Percentiles rank a stretch among this genome's conserved stretches.
phyloP scores from a whole-genome alignment of 2,329 filamentous ascomycete genomes.

The Phialemonium atrogriseum region DNA sequence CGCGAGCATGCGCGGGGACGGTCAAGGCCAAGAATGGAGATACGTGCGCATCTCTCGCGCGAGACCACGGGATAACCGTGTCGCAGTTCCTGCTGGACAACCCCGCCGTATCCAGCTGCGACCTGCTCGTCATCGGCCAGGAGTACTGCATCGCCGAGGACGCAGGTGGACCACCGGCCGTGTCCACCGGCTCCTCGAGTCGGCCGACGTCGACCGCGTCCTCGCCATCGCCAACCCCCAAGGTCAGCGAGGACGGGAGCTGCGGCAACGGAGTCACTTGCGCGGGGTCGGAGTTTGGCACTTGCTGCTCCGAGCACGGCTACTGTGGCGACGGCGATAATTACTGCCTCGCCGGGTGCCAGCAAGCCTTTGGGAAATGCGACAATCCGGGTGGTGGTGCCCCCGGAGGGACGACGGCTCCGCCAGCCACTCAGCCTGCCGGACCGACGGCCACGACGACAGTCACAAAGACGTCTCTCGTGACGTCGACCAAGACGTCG shows the following conservation, averaged over 20 bases:
- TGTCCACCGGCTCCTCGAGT: no score
- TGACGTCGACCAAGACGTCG: slow-evolving; percentile 5
- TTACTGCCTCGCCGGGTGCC: slow-evolving; percentile 1
- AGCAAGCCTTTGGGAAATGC: slow-evolving; percentile 1
- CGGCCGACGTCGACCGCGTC: no score
- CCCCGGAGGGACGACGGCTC: neutral
- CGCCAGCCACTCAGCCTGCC: neutral
- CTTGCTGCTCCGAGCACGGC: slow-evolving; percentile 2
- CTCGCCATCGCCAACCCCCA: neutral
- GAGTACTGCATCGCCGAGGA: slow-evolving; percentile 1
- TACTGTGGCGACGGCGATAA: slow-evolving; percentile 1
- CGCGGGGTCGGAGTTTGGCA: slow-evolving; percentile 1
- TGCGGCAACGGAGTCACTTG: slow-evolving; percentile 1
- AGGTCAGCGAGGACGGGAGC: slow-evolving; percentile 1
- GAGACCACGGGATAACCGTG: neutral
- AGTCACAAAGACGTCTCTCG: slow-evolving; percentile 3
- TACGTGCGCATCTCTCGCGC: slow-evolving; percentile 1
- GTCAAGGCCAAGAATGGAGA: slow-evolving; percentile 2
- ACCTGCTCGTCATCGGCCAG: neutral
- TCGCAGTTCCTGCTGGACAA: slow-evolving; percentile 3
- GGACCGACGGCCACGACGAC: slow-evolving; percentile 2
- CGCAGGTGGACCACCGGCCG: no score
- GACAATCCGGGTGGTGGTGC: no score
- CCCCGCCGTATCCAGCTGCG: slow-evolving; percentile 1
- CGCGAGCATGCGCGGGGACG: slow-evolving; percentile 1